These are phyloP conservation scores for Teunomyces pallodes DNA, from an alignment of 805 yeast species.

Conservation along the genomic window DNA sequence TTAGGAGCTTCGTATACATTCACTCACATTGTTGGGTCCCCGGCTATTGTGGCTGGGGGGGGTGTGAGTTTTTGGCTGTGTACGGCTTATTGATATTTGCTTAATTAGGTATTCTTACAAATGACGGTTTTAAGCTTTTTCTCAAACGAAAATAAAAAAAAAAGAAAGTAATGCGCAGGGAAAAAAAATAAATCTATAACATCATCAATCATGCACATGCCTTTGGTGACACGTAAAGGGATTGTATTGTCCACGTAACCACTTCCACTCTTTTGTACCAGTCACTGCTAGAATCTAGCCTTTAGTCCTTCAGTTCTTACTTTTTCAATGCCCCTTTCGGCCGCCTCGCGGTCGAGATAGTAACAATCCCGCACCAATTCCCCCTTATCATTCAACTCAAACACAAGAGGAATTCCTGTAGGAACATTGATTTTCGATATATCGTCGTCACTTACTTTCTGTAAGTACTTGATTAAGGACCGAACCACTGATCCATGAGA, in stretches of 20 bases:
- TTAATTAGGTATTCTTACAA: background rate
- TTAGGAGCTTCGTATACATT: background rate
- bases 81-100: background rate
- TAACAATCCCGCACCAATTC: slow-evolving; percentile 27
- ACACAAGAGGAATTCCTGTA: slow-evolving; percentile 44
- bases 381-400: slow-evolving; percentile 35
- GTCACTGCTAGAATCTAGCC: slow-evolving; percentile 3
- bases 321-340: slow-evolving; percentile 36
- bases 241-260: background rate
- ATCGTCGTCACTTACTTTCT: slow-evolving; percentile 34
- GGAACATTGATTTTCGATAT: slow-evolving; percentile 42
- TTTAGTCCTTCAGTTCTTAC: slow-evolving; percentile 26
- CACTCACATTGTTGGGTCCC: background rate
- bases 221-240: background rate
- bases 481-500: slow-evolving; percentile 45
- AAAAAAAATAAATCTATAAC: background rate
- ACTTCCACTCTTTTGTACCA: background rate
- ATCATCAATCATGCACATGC: background rate
- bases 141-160: background rate
- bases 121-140: background rate
- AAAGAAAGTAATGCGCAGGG: background rate
- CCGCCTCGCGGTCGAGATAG: slow-evolving; percentile 41
- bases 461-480: slow-evolving; percentile 37
- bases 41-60: background rate
- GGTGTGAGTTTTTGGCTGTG: background rate